These are phyloP conservation scores for Globomyces sp. DNA, from an alignment of 371 early-diverging fungal genomes.

Conservation along the genomic window DNA sequence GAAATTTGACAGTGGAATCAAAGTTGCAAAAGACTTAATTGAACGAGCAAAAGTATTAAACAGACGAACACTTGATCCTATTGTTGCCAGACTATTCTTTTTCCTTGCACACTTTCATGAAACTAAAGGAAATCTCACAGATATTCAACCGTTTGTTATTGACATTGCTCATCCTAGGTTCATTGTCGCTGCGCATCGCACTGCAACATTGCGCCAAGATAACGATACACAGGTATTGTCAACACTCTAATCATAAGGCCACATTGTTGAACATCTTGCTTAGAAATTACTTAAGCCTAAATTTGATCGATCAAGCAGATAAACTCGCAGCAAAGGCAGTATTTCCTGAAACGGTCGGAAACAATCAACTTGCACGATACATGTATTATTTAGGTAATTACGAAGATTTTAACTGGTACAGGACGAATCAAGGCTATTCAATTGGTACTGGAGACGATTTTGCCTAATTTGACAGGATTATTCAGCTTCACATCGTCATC, in stretches of 20 bases:
- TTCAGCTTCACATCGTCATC: conserved; percentile 78
- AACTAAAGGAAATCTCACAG: conserved; percentile 63
- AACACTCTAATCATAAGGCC: conserved; percentile 53
- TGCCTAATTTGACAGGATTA: conserved; percentile 85
- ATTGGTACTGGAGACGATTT: no score
- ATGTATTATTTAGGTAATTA: conserved; percentile 80
- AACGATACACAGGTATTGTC: conserved; percentile 60
- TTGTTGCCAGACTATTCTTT: conserved; percentile 88
- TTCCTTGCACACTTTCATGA: conserved; percentile 91
- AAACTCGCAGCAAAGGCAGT: conserved; percentile 87
- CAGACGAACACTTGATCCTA: conserved; percentile 85
- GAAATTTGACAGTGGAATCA: conserved; percentile 66
- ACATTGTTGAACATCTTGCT: conserved; percentile 86
- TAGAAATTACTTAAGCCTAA: conserved; percentile 87
- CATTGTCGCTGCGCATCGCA: conserved; percentile 82
- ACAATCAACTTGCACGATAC: conserved; percentile 92
- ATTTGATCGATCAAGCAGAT: conserved; percentile 94
- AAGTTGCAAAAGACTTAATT: conserved; percentile 64
- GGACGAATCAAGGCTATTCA: conserved; percentile 82
- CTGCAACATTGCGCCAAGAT: conserved; percentile 86
- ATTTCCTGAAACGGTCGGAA: conserved; percentile 89
- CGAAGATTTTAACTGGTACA: conserved; percentile 15
- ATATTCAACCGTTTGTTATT: conserved; percentile 68
- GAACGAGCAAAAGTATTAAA: conserved; percentile 63
- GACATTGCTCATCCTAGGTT: conserved; percentile 35